These are phyloP conservation scores for Streptanthus diversifolius DNA, from an alignment of 345 rosid genomes.

Conservation along the genomic window DNA sequence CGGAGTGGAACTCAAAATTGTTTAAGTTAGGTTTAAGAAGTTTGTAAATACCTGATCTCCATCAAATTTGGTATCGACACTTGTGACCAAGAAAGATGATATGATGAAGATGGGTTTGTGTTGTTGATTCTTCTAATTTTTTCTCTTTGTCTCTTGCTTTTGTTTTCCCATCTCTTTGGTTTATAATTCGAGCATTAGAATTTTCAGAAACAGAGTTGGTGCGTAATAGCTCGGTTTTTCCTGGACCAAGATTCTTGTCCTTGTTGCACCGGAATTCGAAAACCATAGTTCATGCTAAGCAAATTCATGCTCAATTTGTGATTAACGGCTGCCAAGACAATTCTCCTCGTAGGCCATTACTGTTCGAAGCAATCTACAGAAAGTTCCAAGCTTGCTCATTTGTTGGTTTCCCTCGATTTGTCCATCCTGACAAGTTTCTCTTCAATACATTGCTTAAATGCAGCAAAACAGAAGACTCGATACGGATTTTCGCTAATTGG, in stretches of 20 bases:
- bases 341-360: constrained; percentile 43
- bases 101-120: constrained; percentile 34
- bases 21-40: constrained; percentile 26
- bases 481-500: constrained; percentile 46
- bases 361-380: constrained; percentile 35
- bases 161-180: background rate
- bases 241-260: constrained; percentile 1
- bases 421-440: constrained; percentile 45
- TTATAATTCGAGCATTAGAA: background rate
- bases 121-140: background rate
- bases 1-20: constrained; percentile 26
- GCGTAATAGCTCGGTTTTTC: constrained; percentile 25
- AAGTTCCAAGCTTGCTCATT: constrained; percentile 39
- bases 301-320: constrained; percentile 57
- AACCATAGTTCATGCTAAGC: constrained; percentile 35
- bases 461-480: constrained; percentile 43
- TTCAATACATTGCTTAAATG: constrained; percentile 65
- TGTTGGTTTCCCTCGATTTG: constrained; percentile 34
- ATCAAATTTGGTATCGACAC: constrained; percentile 25
- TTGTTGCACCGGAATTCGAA: constrained; percentile 23
- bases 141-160: background rate
- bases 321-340: constrained; percentile 39
- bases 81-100: constrained; percentile 18
- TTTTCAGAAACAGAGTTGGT: background rate
- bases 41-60: constrained; percentile 38